These are phyloP conservation scores for Termitomyces sp. DNA, from an alignment of 768 basidiomycete species.

Conservation along the genomic window DNA sequence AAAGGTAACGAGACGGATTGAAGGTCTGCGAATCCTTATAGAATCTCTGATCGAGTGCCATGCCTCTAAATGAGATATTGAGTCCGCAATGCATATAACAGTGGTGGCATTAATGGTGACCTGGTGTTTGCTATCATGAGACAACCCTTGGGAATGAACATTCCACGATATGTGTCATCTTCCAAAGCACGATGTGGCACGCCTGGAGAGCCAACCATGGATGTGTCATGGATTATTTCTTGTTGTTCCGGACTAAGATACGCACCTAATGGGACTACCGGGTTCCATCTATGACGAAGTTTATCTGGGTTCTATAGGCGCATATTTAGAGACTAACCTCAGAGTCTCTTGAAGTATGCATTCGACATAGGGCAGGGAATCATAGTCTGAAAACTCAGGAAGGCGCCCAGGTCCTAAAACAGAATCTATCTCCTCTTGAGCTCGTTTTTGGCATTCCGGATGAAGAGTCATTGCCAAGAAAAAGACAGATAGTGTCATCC, in stretches of 20 bases:
- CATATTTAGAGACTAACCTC: not conserved
- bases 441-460: conserved; percentile 12
- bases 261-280: not conserved
- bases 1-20: conserved; percentile 5
- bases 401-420: conserved; percentile 20
- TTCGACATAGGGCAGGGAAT: conserved; percentile 16
- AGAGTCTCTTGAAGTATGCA: conserved; percentile 10
- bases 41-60: conserved; percentile 4
- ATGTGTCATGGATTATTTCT: not conserved
- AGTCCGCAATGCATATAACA: not conserved
- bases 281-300: not conserved
- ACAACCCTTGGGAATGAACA: not conserved
- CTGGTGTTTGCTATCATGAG: conserved; percentile 7
- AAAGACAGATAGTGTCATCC: conserved; percentile 11
- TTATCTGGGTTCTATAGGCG: not conserved
- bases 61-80: not conserved
- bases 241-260: not conserved
- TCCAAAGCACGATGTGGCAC: conserved; percentile 9
- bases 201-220: not conserved
- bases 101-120: not conserved
- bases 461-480: conserved; percentile 22
- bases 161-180: not conserved
- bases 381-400: conserved; percentile 18
- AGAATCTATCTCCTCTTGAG: conserved; percentile 23
- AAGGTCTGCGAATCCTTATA: conserved; percentile 3